Base-by-base conservation (phyloP, 495 filamentous ascomycete genomes). In the Aspergillus heteromorphus region DNA sequence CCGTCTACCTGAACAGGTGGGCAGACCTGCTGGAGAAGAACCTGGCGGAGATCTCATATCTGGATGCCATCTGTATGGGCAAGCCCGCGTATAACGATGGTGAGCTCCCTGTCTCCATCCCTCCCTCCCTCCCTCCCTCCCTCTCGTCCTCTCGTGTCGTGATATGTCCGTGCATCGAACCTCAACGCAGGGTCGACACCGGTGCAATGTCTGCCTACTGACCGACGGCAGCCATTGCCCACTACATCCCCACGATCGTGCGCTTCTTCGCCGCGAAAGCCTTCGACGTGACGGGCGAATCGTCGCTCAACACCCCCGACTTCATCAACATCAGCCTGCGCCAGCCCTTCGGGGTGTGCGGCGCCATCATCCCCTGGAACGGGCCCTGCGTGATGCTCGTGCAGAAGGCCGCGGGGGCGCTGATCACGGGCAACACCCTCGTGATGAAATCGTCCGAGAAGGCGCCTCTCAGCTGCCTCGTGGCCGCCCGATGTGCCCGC, bases 41-140 rank as follows among this genome's bases (percentile, higher is more conserved):
- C 30, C 55, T 49, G 13, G 60, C 23, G 57, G 20, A 2, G 49
- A 2, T 63, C 60, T 49, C 57, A 57, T 0, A 45, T 55, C 10
- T 64, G 61, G 57, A 2, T 27, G 16, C n/a, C n/a, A 29, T 49
- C 58, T 53, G 56, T 8, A 45, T 64, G 13, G 51, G 53, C 1
- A 56, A 60, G 14, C 23, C 23, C 7, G 23, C 23, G 23, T 27
- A 27, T 27, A 27, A 3, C 7, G 23, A 27, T 7, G 3, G 23
- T 27, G 7, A 3, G 23, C 23, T 27, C 23, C n/a, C n/a, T n/a
- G n/a, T n/a, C n/a, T n/a, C n/a, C n/a, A n/a, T n/a, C n/a, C n/a
- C n/a, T n/a, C n/a, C n/a, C n/a, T n/a, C n/a, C n/a, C n/a, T n/a
- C n/a, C n/a, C n/a, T n/a, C n/a, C n/a, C n/a, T n/a, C n/a, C n/a